Evolutionary conservation across 148 eudicot genomes (phyloP), one percentile per base, ranked within the genome.

Genomic region (Vaccinium vitisidaea): DNA sequence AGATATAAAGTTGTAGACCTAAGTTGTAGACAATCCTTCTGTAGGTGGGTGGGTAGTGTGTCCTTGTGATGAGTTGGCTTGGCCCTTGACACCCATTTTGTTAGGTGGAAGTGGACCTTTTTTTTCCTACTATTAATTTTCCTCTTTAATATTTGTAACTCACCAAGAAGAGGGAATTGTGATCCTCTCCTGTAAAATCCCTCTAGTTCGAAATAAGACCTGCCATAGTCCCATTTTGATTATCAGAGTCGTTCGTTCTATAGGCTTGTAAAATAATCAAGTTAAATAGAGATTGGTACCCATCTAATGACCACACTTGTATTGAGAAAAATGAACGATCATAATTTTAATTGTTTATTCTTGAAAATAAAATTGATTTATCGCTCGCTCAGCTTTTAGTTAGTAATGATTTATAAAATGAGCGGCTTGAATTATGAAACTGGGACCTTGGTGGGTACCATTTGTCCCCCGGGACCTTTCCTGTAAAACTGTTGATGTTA

Each of bases 1-100:
- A 43, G 1, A 43, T 43, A 43, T 43, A 0, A 43, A 43, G 5
- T 5, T 43, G 46, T 43, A 43, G 46, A 43, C 46, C 46, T 4
- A 43, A 43, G 46, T 43, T 43, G 46, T 4, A 32, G 65, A 70
- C 21, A 67, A 11, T 83, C 61, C 27, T 46, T 50, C 36, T 50
- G 70, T 82, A 11, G 56, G 49, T 83, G 27, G 78, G 86, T 84
- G 59, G 88, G 84, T 85, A 73, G 46, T 30, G 59, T 82, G 71
- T 84, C 46, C 83, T 71, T 49, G 48, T 83, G 58, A 19, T 77
- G 75, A 75, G 82, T 69, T 83, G 82, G 71, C 23, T 71, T 67
- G 32, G 84, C 65, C 76, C 73, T 23, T 11, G 30, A 43, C 67
- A 52, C 50, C 83, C 19, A 25, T 77, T 84, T 65, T 81, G 83